Percentiles rank a stretch among this genome's conserved stretches.
Evolutionary conservation across 345 rosid genomes (phyloP).

Genomic region (Eucalyptus microcorys): DNA sequence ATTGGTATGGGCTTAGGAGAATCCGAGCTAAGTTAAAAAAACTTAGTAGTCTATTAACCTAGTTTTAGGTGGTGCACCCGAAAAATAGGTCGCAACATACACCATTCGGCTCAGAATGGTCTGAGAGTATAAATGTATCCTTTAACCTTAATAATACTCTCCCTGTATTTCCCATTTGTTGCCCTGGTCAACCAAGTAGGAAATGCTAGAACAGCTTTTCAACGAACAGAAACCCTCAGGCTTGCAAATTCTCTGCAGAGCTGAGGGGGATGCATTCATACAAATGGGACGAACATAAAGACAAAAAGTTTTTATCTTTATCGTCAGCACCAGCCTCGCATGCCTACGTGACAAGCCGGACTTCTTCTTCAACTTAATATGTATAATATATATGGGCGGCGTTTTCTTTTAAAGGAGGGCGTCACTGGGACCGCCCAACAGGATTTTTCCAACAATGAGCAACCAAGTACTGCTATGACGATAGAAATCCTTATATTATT

Average conservation of each 20-base stretch:
- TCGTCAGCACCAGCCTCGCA: not conserved
- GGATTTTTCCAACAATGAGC: not conserved
- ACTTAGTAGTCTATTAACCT: too few relatives aligned
- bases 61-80: too few relatives aligned
- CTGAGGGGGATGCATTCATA: too few relatives aligned
- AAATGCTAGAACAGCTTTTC: not conserved
- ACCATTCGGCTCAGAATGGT: not conserved
- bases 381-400: not conserved
- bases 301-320: not conserved
- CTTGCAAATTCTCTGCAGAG: not conserved
- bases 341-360: not conserved
- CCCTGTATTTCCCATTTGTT: not conserved
- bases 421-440: not conserved
- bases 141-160: not conserved
- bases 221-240: not conserved
- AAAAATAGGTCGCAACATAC: too few relatives aligned
- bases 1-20: too few relatives aligned
- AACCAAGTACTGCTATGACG: not conserved
- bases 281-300: not conserved
- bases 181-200: not conserved
- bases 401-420: not conserved
- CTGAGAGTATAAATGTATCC: not conserved
- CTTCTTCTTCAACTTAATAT: not conserved
- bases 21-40: too few relatives aligned
- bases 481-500: too few relatives aligned